A percentile compares a stretch with the other conserved stretches of the same genome.
Conservation (phyloP, 345 rosid genomes). For the Stellera chamaejasme region DNA sequence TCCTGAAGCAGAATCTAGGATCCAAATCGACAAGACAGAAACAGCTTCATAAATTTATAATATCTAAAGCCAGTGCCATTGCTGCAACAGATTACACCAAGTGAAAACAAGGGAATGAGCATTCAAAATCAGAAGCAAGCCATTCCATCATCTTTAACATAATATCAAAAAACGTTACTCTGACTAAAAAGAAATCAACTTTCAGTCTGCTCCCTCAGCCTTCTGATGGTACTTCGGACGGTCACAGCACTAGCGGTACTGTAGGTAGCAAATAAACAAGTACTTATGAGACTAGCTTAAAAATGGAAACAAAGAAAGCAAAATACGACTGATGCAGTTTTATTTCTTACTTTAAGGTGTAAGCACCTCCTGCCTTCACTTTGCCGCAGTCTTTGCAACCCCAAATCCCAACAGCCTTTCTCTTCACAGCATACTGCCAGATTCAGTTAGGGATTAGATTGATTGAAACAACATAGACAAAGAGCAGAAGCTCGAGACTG, state of each 20-base stretch:
- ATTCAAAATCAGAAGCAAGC: too few species aligned
- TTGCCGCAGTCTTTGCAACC: slow-evolving; percentile 64
- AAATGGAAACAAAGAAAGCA: not conserved
- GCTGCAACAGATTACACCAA: too few species aligned
- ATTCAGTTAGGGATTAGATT: not conserved
- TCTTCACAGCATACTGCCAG: slow-evolving; percentile 50
- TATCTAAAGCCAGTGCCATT: too few species aligned
- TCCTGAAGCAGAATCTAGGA: too few species aligned
- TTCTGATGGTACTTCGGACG: slow-evolving; percentile 60
- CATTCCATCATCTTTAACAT: too few species aligned
- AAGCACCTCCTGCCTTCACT: slow-evolving; percentile 62
- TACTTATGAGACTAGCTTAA: not conserved
- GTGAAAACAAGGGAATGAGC: too few species aligned
- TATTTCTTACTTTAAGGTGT: slow-evolving; percentile 46
- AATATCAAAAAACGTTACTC: too few species aligned
- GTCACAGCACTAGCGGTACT: slow-evolving; percentile 76
- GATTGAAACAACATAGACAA: not conserved
- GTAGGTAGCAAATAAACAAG: slow-evolving; percentile 1
- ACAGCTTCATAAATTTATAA: too few species aligned
- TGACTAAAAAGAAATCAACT: slow-evolving; percentile 18
- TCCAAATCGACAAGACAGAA: too few species aligned
- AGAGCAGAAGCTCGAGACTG: not conserved
- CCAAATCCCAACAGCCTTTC: slow-evolving; percentile 68
- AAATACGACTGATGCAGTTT: not conserved
- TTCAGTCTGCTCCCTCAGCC: slow-evolving; percentile 70